These are phyloP conservation scores for Gastroboletus turbinatus DNA, from an alignment of 1,284 basidiomycete species.

Conservation along the genomic window DNA sequence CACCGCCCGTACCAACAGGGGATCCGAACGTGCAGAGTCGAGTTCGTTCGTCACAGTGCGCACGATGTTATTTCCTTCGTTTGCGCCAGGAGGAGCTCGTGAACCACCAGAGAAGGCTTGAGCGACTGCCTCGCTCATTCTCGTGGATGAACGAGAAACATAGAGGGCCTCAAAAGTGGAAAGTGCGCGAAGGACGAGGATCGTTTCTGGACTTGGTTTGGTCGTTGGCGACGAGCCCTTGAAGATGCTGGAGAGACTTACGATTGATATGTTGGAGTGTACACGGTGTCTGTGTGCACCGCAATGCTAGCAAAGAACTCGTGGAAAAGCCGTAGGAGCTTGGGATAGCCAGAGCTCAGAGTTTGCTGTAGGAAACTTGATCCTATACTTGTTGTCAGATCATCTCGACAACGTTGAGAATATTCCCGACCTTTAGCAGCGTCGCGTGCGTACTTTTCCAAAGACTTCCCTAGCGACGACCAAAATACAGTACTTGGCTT, in stretches of 20 bases:
- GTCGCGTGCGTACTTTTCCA: conserved; percentile 81
- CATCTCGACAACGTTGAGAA: not conserved
- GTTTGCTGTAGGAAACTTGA: conserved; percentile 88
- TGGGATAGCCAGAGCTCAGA: conserved; percentile 81
- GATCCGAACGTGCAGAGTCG: conserved; percentile 92
- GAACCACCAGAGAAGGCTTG: conserved; percentile 70
- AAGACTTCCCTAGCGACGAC: conserved; percentile 75
- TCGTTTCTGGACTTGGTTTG: conserved; percentile 90
- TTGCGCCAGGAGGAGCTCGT: conserved; percentile 68
- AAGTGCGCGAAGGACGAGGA: conserved; percentile 82
- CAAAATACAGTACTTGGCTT: conserved; percentile 92
- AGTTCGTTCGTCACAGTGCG: conserved; percentile 85
- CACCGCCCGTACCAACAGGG: conserved; percentile 76
- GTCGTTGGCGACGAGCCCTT: conserved; percentile 40
- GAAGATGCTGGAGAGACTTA: conserved; percentile 31
- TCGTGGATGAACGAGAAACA: conserved; percentile 77
- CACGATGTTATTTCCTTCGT: conserved; percentile 76
- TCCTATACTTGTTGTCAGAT: conserved; percentile 39
- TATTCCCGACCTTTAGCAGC: conserved; percentile 62
- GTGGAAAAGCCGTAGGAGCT: conserved; percentile 86
- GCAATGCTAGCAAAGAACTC: conserved; percentile 95
- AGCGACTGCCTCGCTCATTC: conserved; percentile 77
- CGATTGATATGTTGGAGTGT: conserved; percentile 84
- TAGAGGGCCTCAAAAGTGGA: conserved; percentile 83
- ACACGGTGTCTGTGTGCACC: conserved; percentile 91